phyloP scores from a whole-genome alignment of 164 flowering plant species.

The Annona squamosa region DNA sequence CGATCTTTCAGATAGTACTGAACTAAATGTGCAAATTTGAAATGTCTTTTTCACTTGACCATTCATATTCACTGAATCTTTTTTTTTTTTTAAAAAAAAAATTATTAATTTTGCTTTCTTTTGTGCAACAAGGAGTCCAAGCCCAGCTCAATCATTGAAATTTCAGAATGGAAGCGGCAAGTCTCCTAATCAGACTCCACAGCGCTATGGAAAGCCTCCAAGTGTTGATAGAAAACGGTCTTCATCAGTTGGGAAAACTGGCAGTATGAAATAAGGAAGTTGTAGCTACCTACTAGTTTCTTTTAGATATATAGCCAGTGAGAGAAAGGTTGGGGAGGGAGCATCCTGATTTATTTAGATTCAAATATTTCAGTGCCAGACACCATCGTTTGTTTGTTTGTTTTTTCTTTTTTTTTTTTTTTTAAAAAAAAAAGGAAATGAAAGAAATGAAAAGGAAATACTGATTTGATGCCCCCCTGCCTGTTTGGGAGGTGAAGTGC shows the following conservation, averaged over 20 bases:
- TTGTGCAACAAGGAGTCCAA: constrained; percentile 21
- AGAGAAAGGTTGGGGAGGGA: constrained; percentile 7
- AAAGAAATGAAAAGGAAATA: not conserved
- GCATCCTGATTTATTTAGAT: not conserved
- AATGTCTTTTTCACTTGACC: not conserved
- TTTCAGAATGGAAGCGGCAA: constrained; percentile 28
- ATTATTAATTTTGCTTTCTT: not conserved
- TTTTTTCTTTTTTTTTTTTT: no score
- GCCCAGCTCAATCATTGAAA: constrained; percentile 60
- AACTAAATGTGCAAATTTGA: not conserved
- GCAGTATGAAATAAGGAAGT: constrained; percentile 39
- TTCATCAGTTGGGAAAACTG: constrained; percentile 24
- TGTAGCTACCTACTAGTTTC: constrained; percentile 11
- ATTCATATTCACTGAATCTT: no score
- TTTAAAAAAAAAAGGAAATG: no score
- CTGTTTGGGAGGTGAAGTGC: not conserved
- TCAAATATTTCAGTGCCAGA: not conserved
- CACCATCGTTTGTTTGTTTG: not conserved
- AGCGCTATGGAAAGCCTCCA: constrained; percentile 40
- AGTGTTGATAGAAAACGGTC: constrained; percentile 44
- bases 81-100: not conserved
- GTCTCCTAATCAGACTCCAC: constrained; percentile 14
- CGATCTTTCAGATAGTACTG: not conserved
- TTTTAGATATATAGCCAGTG: constrained; percentile 10
- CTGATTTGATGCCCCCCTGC: not conserved